Evolutionary conservation across 306 rosid species (phyloP), one percentile per base, ranked within the genome.

Genomic region (Vigna nakashimae): DNA sequence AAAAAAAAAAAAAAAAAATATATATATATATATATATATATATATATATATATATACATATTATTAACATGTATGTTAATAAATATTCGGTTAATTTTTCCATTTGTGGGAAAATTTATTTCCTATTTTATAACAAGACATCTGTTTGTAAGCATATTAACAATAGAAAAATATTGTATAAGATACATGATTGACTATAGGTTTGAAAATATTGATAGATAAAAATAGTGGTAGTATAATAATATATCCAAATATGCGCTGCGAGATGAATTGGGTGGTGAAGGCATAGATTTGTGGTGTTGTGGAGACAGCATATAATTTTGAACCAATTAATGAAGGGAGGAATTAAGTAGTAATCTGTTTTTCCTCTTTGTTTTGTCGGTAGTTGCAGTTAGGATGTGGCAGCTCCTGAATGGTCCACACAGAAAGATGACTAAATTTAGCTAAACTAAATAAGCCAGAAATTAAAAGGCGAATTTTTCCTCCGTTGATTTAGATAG

Each of bases 401-500:
- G 74, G 84, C 48, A 55, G 69, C 10, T 26, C 82, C 58, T 62
- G 64, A 18, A 48, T 45, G 20, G 52, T 24, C 45, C 51, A 1
- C 50, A 60, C 2, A 76, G 3, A 69, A 56, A 49, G 65, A 77
- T 49, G 17, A 28, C 76, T 83, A 73, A 73, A 73, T 49, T 11
- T 83, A 73, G 80, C 14, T 34, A 58, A 52, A 76, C 69, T 22
- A 73, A 69, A 55, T 20, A 71, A 22, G 76, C 26, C 11, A 55
- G 45, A 26, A 77, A 82, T 7, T 6, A 16, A 15, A 14, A 52
- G 71, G 48, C 28, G 45, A 81, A 48, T 24, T 45, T 26, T 45
- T 26, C 79, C 68, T 65, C 83, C 84, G 53, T 66, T 63, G 64
- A 78, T 40, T 74, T 60, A 77, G 83, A 62, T 18, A 30, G 68